Base-by-base conservation (phyloP, 148 eudicot species). In the Cornus florida region DNA sequence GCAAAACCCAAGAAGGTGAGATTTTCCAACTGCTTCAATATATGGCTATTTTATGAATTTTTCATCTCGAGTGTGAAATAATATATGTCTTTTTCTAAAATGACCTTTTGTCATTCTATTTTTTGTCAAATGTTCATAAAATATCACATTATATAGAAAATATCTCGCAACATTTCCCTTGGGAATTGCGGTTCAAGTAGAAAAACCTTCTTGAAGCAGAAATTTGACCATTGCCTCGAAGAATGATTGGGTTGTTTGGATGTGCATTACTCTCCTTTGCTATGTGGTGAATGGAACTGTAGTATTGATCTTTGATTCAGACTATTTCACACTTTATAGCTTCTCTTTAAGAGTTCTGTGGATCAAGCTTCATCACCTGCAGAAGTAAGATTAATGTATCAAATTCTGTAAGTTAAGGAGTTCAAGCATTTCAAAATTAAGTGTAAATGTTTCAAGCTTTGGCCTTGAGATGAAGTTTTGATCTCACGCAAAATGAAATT, bases 1-100 rank as follows among this genome's bases (percentile, higher is more conserved):
- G 92, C 97, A 41, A 96, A 96, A 79, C 39, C 86, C 69, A 93
- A 92, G 83, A 93, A 96, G 98, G 98, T 91, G 79, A 41, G 74
- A 33, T 75, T 75, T 78, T 7, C 48, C 16, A 64, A 11, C 39
- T 56, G 19, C 43, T 31, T 59, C 66, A 16, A 31, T 70, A 22
- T 71, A 7, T 48, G 50, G 67, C 66, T 67, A 38, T 50, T 43
- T 33, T 9, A 23, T 1, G 12, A 39, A 56, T 43, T 43, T 43
- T 43, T 43, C 48, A 16, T 53, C 28, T 39, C 14, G 19, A 53
- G 59, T 53, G 59, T 53, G 59, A 11, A 53, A 53, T 48, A 11
- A 8, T 48, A 48, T 1, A 5, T 48, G 2, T 48, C 53, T 48
- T 48, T 48, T 53, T 53, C 59, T 14, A 3, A 53, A 53, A 53